Evolutionary conservation across 306 rosid genomes (phyloP).

Genomic region (Hylodesmum podocarpum): DNA sequence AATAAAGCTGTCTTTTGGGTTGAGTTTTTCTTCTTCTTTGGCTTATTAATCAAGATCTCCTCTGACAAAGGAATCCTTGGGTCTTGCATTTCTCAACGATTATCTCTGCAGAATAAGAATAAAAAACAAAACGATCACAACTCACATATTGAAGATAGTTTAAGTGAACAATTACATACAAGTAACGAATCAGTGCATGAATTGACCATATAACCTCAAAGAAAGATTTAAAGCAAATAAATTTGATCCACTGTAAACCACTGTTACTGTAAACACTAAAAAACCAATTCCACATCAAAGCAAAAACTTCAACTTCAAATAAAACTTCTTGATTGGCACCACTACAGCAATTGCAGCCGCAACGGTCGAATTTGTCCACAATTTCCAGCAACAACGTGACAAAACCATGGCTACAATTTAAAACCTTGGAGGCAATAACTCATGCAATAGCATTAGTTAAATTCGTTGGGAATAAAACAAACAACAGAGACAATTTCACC

Average conservation of each 20-base stretch:
- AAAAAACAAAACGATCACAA: neutral
- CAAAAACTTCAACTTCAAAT: neutral
- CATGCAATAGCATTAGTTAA: neutral
- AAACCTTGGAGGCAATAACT: too few species aligned
- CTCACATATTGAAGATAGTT: neutral
- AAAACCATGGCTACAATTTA: too few species aligned
- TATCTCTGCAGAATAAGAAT: conserved; percentile 17
- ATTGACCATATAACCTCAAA: neutral
- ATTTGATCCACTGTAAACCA: neutral
- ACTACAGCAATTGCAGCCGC: too few species aligned
- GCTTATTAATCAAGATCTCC: conserved; percentile 52
- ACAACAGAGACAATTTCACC: neutral
- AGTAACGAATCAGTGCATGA: neutral
- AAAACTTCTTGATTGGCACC: neutral
- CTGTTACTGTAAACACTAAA: neutral
- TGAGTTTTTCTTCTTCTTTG: conserved; percentile 57
- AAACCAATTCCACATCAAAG: neutral
- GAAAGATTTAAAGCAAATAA: neutral
- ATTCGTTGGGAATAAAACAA: neutral
- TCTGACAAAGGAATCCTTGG: conserved; percentile 58
- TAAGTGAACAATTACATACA: neutral
- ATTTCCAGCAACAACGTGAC: too few species aligned
- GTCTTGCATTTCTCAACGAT: conserved; percentile 49
- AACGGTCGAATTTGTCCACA: too few species aligned
- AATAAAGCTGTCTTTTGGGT: conserved; percentile 45